These are phyloP conservation scores for Alternaria arborescens DNA, from an alignment of 2,329 filamentous ascomycete genomes.

Conservation along the genomic window DNA sequence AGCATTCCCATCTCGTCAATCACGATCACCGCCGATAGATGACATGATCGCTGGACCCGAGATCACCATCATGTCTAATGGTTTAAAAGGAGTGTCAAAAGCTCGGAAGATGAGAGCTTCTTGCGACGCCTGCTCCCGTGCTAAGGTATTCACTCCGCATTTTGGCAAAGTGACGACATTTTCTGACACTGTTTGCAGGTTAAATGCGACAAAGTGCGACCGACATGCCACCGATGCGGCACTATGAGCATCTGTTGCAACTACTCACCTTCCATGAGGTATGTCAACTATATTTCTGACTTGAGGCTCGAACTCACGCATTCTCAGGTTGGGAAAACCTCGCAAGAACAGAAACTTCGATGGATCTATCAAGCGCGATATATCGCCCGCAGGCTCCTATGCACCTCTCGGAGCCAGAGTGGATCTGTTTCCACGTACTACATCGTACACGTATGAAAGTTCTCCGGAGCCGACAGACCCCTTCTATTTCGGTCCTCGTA, in stretches of 20 bases:
- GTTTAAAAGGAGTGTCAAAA: slow-evolving; percentile 38
- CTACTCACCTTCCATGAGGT: slow-evolving; percentile 53
- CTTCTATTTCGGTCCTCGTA: slow-evolving; percentile 47
- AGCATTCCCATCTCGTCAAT: slow-evolving; percentile 30
- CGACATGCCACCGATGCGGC: slow-evolving; percentile 48
- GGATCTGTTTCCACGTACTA: slow-evolving; percentile 45
- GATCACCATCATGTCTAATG: slow-evolving; percentile 31
- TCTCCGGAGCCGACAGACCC: slow-evolving; percentile 49
- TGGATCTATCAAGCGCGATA: slow-evolving; percentile 46
- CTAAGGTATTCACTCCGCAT: slow-evolving; percentile 32
- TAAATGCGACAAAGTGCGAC: slow-evolving; percentile 50
- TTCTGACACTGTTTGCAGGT: slow-evolving; percentile 31
- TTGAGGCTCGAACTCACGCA: slow-evolving; percentile 23
- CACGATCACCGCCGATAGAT: slow-evolving; percentile 36
- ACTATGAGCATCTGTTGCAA: slow-evolving; percentile 52
- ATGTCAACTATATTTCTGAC: slow-evolving; percentile 12
- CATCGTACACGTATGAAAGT: slow-evolving; percentile 43
- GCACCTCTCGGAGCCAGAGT: slow-evolving; percentile 40
- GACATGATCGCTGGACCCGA: slow-evolving; percentile 33
- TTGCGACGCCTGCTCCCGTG: slow-evolving; percentile 50
- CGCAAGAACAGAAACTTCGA: slow-evolving; percentile 50
- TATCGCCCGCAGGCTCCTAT: slow-evolving; percentile 45
- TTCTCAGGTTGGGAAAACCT: slow-evolving; percentile 45
- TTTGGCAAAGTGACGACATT: neutral
- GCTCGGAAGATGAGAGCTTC: slow-evolving; percentile 50